These are phyloP conservation scores for Scheffersomyces titani DNA, from an alignment of 1,139 yeast species.

Conservation along the genomic window DNA sequence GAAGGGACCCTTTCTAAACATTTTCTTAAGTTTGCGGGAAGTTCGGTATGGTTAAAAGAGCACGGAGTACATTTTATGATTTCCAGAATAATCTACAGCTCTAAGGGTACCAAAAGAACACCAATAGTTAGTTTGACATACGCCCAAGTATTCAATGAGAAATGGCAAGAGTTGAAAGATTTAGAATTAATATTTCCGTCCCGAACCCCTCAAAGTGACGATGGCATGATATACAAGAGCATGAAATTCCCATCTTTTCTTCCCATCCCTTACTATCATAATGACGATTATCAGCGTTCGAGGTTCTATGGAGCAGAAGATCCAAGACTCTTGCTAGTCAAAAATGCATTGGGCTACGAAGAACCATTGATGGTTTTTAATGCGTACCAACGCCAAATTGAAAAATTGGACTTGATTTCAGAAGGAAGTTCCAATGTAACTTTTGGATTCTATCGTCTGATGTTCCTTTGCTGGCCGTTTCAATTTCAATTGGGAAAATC, in stretches of 20 bases:
- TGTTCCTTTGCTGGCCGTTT: conserved; percentile 42
- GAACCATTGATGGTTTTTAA: conserved; percentile 42
- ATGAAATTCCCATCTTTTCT: conserved; percentile 24
- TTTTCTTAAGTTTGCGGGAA: conserved; percentile 42
- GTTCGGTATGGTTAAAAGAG: conserved; percentile 42
- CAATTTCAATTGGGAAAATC: conserved; percentile 37
- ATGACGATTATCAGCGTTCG: conserved; percentile 16
- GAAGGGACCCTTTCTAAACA: conserved; percentile 27
- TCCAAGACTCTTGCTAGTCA: conserved; percentile 36
- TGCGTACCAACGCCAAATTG: conserved; percentile 27
- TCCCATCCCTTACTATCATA: conserved; percentile 30
- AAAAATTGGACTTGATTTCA: not conserved
- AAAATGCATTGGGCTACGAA: conserved; percentile 31
- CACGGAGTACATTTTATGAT: conserved; percentile 41
- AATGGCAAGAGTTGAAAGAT: conserved; percentile 45
- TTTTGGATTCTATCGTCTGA: conserved; percentile 22
- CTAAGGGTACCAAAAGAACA: conserved; percentile 26
- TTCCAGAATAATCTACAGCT: conserved; percentile 34
- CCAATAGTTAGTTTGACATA: conserved; percentile 40
- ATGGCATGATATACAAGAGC: conserved; percentile 5
- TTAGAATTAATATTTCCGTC: conserved; percentile 14
- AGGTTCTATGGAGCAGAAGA: conserved; percentile 46
- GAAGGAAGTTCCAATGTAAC: not conserved
- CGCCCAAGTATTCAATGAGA: conserved; percentile 45
- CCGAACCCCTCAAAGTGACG: conserved; percentile 3